Evolutionary conservation across 2,329 filamentous ascomycete genomes (phyloP), one percentile per base, ranked within the genome.

Genomic region (Monilinia vaccinii-corymbosi): DNA sequence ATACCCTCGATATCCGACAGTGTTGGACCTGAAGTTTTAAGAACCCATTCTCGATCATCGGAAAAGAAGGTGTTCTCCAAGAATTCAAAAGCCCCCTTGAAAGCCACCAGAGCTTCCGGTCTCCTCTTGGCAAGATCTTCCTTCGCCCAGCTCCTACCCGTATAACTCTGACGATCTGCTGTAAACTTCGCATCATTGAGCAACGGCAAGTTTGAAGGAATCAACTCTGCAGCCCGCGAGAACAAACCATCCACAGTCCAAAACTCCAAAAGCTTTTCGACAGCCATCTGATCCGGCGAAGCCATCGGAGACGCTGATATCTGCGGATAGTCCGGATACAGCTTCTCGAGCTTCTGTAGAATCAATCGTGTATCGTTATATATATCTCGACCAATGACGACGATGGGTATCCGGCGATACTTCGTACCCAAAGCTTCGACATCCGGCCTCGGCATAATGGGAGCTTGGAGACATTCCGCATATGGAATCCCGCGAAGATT

Each of bases 331-430:
- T 32, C 11, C 0, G 80, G 80, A 69, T 80, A 82, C 40, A 80
- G 73, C 1, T 74, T 66, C 67, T 89, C 84, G 1, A 91, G 81
- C 70, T 84, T 86, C 31, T 72, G 72, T 23, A 91, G 72, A 66
- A 90, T 89, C 25, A 89, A 79, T 3, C 84, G 81, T 2, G 84
- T 85, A 75, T 91, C 87, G 62, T 83, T 75, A 74, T 89, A 90
- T 47, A 91, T 74, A 68, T 88, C 82, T 7, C 81, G 77, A 18
- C 85, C 86, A 65, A 89, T 83, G 25, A 82, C 74, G 55, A 90
- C 73, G 55, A 90, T 69, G 1, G 87, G 87, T 60, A 89, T 89
- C 60, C 87, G 85, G 4, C 87, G 81, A 73, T 91, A 86, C 8
- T 76, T 74, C 58, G 89, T 77, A 31, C 84, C 85, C 16, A 91